Evolutionary conservation across 441 rosid species (phyloP).

Genomic region (Jatropha multifida): DNA sequence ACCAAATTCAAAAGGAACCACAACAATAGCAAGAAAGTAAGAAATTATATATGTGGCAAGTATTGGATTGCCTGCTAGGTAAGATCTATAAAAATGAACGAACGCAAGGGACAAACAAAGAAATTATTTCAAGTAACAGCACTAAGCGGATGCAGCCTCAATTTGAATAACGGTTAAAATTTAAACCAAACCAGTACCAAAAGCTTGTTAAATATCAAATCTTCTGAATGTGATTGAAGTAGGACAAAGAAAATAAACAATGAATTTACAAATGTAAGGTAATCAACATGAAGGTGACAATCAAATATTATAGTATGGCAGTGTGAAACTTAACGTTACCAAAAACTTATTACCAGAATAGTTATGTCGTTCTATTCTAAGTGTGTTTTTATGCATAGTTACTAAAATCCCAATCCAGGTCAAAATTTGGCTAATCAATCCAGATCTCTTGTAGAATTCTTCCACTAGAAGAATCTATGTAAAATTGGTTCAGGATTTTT

Average conservation of each 20-base stretch:
- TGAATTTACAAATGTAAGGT: neutral
- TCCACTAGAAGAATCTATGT: too few relatives aligned
- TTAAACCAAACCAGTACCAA: neutral
- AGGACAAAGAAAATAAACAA: neutral
- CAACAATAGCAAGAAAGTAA: slow-evolving; percentile 12
- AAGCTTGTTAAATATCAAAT: neutral
- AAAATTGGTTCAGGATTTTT: too few relatives aligned
- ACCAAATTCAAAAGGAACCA: slow-evolving; percentile 12
- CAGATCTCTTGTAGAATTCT: too few relatives aligned
- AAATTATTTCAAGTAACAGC: neutral
- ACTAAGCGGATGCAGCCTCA: neutral
- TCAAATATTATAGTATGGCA: neutral
- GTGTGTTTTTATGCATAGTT: too few relatives aligned
- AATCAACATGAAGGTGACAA: neutral
- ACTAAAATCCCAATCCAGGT: too few relatives aligned
- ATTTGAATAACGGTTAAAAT: too few relatives aligned
- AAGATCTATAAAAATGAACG: slow-evolving; percentile 25
- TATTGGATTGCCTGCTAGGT: slow-evolving; percentile 10
- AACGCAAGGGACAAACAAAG: neutral
- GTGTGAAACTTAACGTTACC: neutral
- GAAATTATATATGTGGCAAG: neutral
- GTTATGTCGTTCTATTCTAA: neutral
- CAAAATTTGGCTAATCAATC: too few relatives aligned
- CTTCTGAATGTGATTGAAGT: neutral
- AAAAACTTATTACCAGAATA: neutral